Percentiles rank a stretch among this genome's conserved stretches.
Conservation (phyloP, 2,329 filamentous ascomycete species). For the Chrysoporthe austroafricana region DNA sequence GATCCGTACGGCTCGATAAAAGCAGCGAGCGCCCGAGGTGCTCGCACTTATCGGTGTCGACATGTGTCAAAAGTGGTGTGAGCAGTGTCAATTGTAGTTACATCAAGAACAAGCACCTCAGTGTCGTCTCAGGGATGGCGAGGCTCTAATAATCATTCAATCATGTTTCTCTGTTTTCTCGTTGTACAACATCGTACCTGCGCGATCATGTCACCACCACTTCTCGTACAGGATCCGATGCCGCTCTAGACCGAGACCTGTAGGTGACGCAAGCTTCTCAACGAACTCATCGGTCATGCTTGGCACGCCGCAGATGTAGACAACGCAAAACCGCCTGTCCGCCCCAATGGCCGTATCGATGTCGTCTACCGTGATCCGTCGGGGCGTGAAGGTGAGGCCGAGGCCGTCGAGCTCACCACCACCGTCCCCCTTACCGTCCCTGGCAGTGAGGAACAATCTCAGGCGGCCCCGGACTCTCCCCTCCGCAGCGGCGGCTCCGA, state of each 20-base stretch:
- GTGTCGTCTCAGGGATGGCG: slow-evolving; percentile 5
- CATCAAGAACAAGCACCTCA: not conserved
- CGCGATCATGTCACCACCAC: slow-evolving; percentile 40
- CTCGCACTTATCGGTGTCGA: slow-evolving; percentile 1
- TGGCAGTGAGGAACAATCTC: slow-evolving; percentile 51
- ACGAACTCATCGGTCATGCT: slow-evolving; percentile 71
- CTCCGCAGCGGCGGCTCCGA: slow-evolving; percentile 35
- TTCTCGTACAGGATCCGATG: slow-evolving; percentile 42
- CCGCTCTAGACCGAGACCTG: slow-evolving; percentile 34
- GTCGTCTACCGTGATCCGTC: slow-evolving; percentile 50
- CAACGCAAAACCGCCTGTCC: slow-evolving; percentile 49
- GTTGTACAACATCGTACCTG: not conserved
- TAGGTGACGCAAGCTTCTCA: slow-evolving; percentile 43
- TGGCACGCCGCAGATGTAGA: slow-evolving; percentile 71
- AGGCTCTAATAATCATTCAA: not conserved
- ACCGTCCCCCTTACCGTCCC: slow-evolving; percentile 23
- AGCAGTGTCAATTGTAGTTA: slow-evolving; percentile 1
- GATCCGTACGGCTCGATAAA: slow-evolving; percentile 11
- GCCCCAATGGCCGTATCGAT: slow-evolving; percentile 44
- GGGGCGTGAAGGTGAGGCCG: slow-evolving; percentile 38
- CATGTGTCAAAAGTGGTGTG: not conserved
- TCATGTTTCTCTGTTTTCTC: not conserved
- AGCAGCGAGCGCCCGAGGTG: slow-evolving; percentile 1
- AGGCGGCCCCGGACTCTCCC: slow-evolving; percentile 45
- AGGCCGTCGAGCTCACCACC: slow-evolving; percentile 23